Evolutionary conservation across 352 stramenopile species (phyloP).

Genomic region (Phytophthora rubi): DNA sequence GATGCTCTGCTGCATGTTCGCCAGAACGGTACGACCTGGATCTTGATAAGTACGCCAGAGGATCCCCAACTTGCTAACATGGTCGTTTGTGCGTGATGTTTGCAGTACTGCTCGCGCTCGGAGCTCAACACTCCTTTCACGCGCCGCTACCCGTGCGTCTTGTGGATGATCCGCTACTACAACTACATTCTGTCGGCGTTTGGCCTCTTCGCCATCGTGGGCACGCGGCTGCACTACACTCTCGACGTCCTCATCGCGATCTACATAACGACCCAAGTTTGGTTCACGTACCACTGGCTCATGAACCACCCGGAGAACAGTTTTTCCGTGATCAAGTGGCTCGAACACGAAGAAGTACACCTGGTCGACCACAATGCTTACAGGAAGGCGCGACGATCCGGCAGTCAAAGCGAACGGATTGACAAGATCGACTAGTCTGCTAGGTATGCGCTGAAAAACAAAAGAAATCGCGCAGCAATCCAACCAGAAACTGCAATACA

Average conservation of each 20-base stretch:
- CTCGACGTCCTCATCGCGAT: slow-evolving; percentile 88
- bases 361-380: slow-evolving; percentile 84
- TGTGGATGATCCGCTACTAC: slow-evolving; percentile 86
- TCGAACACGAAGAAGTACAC: slow-evolving; percentile 83
- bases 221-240: slow-evolving; percentile 88
- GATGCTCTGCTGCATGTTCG: slow-evolving; percentile 83
- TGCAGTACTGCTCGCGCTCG: slow-evolving; percentile 76
- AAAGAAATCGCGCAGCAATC: background rate
- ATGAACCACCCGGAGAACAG: slow-evolving; percentile 61
- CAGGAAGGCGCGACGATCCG: slow-evolving; percentile 71
- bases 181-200: slow-evolving; percentile 69
- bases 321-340: slow-evolving; percentile 80
- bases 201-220: slow-evolving; percentile 86
- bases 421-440: slow-evolving; percentile 34
- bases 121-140: slow-evolving; percentile 90
- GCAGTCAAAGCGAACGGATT: slow-evolving; percentile 36
- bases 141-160: slow-evolving; percentile 67
- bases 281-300: slow-evolving; percentile 88
- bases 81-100: slow-evolving; percentile 6
- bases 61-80: slow-evolving; percentile 8
- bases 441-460: background rate
- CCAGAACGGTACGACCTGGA: slow-evolving; percentile 60
- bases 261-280: slow-evolving; percentile 87
- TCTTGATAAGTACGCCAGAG: background rate
- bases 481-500: slow-evolving; percentile 18